A percentile compares a stretch with the other conserved stretches of the same genome.
Conservation (phyloP, 2,329 filamentous ascomycete genomes). For the Hypocreales sp. region DNA sequence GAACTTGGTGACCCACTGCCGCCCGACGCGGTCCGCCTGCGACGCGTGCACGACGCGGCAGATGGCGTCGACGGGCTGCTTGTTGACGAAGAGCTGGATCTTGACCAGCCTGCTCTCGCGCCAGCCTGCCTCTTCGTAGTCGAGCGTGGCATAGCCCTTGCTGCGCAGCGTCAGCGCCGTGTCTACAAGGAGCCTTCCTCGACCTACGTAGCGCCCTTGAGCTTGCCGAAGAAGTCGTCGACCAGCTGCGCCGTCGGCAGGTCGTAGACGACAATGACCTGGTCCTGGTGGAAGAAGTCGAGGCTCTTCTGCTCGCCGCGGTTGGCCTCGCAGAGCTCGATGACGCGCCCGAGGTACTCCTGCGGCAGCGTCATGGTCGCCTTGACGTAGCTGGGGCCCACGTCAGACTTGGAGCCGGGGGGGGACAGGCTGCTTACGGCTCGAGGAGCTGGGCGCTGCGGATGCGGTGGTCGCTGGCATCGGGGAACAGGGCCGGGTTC, state of each 20-base stretch:
- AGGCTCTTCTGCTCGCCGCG: conserved; percentile 77
- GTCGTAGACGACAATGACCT: conserved; percentile 90
- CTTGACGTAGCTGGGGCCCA: conserved; percentile 53
- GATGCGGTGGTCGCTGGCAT: conserved; percentile 34
- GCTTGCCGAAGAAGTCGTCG: conserved; percentile 92
- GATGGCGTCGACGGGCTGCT: conserved; percentile 83
- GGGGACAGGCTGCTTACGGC: too few relatives aligned
- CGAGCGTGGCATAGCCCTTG: conserved; percentile 88
- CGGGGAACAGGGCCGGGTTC: conserved; percentile 80
- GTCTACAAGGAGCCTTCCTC: background rate
- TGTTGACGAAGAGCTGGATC: conserved; percentile 87
- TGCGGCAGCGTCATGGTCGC: conserved; percentile 84
- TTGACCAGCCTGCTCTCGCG: conserved; percentile 68
- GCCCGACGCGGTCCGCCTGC: conserved; percentile 66
- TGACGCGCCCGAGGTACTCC: conserved; percentile 85
- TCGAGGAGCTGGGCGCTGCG: conserved; percentile 31
- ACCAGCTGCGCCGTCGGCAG: conserved; percentile 80
- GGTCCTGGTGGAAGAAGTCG: conserved; percentile 79
- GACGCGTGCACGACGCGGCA: conserved; percentile 75
- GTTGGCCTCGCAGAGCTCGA: conserved; percentile 84
- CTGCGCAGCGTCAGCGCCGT: conserved; percentile 9
- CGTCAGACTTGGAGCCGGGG: too few relatives aligned
- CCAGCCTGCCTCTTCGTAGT: conserved; percentile 94
- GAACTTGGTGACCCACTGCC: conserved; percentile 87
- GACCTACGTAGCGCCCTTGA: conserved; percentile 64